Base-by-base conservation (phyloP, 345 rosid genomes). In the Aquilaria yunnanensis region DNA sequence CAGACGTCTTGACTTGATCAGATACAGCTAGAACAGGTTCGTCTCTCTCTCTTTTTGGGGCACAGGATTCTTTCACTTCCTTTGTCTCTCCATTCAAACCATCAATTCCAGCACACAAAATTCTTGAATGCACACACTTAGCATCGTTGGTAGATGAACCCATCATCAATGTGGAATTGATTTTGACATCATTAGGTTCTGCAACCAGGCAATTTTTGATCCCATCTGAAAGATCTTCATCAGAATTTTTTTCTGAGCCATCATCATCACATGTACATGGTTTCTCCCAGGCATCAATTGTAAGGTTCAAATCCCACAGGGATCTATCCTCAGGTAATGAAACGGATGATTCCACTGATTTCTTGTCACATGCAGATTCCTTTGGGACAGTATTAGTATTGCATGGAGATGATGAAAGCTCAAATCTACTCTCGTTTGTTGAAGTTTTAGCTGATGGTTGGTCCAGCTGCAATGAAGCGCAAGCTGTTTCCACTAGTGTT, bases 251-350 rank as follows among this genome's bases (percentile, higher is more conserved):
- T 68, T 55, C 41, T 48, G 68, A 62, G 53, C 14, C 70, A 41
- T 12, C 49, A 58, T 78, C 79, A 37, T 37, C 8, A 37, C 43
- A 37, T 37, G 43, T 8, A 69, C 72, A 68, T 64, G 81, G 73
- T 64, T 65, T 71, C 37, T 69, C 78, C 83, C 87, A 85, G 59
- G 77, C 79, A 67, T 83, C 88, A 62, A 72, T 72, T 31, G 77
- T 31, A 49, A 81, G 70, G 70, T 82, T 85, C 61, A 83, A 74
- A 62, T 83, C 85, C 81, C 81, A 78, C 41, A 61, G 75, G 32
- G 72, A 59, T 68, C 73, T 77, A 47, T 50, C 65, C 58, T 73
- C 73, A 55, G 63, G 64, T 23, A 54, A 31, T 50, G 73, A 60
- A 9, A 56, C 56, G 6, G 70, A 60, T 56, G 9, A 66, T 48